phyloP scores from a whole-genome alignment of 1,139 yeast genomes.

The Yamadazyma siamensis region DNA sequence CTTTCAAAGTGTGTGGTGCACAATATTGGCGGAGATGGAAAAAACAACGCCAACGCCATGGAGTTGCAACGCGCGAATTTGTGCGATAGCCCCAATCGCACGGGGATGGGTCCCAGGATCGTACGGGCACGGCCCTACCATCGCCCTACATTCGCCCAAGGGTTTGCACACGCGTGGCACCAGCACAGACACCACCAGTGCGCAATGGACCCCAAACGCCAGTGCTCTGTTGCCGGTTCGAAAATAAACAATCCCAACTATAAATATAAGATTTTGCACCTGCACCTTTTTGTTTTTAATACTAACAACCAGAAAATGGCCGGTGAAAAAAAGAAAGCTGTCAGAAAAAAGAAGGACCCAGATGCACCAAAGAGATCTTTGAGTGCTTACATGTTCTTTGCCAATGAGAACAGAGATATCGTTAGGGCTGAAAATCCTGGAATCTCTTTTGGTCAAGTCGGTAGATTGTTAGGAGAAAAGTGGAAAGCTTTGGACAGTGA shows the following conservation, averaged over 20 bases:
- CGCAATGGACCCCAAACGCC: too few species aligned
- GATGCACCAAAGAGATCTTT: slow-evolving; percentile 98
- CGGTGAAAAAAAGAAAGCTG: slow-evolving; percentile 45
- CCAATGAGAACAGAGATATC: slow-evolving; percentile 93
- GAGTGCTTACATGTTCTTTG: slow-evolving; percentile 98
- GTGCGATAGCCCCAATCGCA: too few species aligned
- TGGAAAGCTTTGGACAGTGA: slow-evolving; percentile 88
- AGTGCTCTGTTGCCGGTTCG: too few species aligned
- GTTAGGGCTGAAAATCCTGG: slow-evolving; percentile 96
- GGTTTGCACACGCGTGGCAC: too few species aligned
- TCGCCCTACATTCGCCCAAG: too few species aligned
- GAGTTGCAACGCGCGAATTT: too few species aligned
- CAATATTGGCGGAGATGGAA: too few species aligned
- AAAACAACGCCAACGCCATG: too few species aligned
- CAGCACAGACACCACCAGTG: too few species aligned
- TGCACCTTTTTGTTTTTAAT: slow-evolving; percentile 3
- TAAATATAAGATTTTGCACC: slow-evolving; percentile 6
- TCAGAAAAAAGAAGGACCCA: slow-evolving; percentile 75
- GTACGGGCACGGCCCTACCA: too few species aligned
- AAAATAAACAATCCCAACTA: slow-evolving; percentile 10
- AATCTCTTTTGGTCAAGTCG: slow-evolving; percentile 88
- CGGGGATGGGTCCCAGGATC: too few species aligned
- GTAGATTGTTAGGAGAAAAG: slow-evolving; percentile 87
- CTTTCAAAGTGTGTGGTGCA: too few species aligned
- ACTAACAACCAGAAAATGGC: slow-evolving; percentile 16